Base-by-base conservation (phyloP, 148 eudicot species). In the Arbutus unedo region DNA sequence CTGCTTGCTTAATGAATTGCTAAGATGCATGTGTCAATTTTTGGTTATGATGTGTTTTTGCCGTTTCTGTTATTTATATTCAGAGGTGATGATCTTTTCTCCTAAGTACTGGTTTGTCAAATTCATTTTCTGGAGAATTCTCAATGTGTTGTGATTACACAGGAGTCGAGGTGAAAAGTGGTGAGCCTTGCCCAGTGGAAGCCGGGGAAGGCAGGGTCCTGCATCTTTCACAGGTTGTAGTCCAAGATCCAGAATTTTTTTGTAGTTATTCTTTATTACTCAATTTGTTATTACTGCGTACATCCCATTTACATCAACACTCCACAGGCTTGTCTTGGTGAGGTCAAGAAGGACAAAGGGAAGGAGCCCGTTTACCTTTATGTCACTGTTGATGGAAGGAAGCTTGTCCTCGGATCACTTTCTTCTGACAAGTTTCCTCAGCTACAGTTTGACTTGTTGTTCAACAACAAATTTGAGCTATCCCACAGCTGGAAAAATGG, bases 401-500 rank as follows among this genome's bases (percentile, higher is more conserved):
- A 89, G 82, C 81, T 89, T 85, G 88, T 92, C 67, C 88, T 91
- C 38, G 96, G 92, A 79, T 87, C 90, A 85, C 96, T 94, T 59
- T 84, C 86, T n/a, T 47, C 85, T 51, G 92, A 89, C 13, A 92
- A 90, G 87, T 74, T 90, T 43, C 92, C 93, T 72, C 93, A 92
- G 82, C 82, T 85, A 50, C 89, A 84, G 78, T 89, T 94, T 87
- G 96, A 94, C 83, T 84, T 94, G 81, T 84, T 92, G 76, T 92
- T 94, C 71, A 88, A 90, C 57, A 86, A 82, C 83, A 87, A 88
- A 19, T 91, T 94, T 88, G 91, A 90, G 82, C 85, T 94, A 76
- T 89, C 92, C 43, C 98, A 94, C 89, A 92, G 91, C 86, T 85
- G 89, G 89, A 94, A 92, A 88, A 83, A 87, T 85, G 98, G 94